Evolutionary conservation across 2,329 filamentous ascomycete species (phyloP).

Genomic region (Lasiodiplodia theobromae): DNA sequence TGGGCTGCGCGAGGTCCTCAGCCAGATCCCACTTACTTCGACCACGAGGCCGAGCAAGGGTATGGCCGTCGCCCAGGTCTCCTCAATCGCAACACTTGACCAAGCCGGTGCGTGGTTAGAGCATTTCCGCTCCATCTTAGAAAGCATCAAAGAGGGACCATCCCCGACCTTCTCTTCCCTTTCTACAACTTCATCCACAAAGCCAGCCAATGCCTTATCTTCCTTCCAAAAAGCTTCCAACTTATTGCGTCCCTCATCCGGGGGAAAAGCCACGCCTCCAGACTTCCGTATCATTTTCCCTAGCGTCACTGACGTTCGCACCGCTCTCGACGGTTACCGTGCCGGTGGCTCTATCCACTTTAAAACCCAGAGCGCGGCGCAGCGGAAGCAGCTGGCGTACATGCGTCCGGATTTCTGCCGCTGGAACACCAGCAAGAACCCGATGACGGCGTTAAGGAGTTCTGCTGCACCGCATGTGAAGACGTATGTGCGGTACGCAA

Average conservation of each 20-base stretch:
- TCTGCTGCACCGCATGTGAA: constrained; percentile 88
- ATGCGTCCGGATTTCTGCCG: constrained; percentile 74
- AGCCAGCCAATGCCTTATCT: neutral
- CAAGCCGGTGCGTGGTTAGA: constrained; percentile 74
- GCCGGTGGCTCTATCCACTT: constrained; percentile 84
- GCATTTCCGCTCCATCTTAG: constrained; percentile 59
- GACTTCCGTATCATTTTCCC: constrained; percentile 80
- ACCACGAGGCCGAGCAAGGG: constrained; percentile 50
- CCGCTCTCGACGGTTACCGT: constrained; percentile 77
- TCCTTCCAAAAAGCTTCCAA: neutral
- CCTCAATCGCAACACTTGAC: constrained; percentile 82
- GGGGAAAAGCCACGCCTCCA: constrained; percentile 43
- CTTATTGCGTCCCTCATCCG: neutral
- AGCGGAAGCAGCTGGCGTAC: constrained; percentile 77
- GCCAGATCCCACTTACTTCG: constrained; percentile 55
- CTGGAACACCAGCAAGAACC: constrained; percentile 61
- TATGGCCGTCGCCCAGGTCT: constrained; percentile 69
- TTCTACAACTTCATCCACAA: neutral
- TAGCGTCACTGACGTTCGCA: constrained; percentile 77
- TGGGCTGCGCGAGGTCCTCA: constrained; percentile 67
- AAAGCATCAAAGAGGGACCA: constrained; percentile 33
- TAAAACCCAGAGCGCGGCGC: constrained; percentile 73
- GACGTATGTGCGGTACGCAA: constrained; percentile 72
- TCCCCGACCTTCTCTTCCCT: neutral
- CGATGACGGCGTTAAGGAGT: constrained; percentile 39